A percentile compares a stretch with the other conserved stretches of the same genome.
Conservation (phyloP, 345 rosid species). For the Lumnitzera littorea region DNA sequence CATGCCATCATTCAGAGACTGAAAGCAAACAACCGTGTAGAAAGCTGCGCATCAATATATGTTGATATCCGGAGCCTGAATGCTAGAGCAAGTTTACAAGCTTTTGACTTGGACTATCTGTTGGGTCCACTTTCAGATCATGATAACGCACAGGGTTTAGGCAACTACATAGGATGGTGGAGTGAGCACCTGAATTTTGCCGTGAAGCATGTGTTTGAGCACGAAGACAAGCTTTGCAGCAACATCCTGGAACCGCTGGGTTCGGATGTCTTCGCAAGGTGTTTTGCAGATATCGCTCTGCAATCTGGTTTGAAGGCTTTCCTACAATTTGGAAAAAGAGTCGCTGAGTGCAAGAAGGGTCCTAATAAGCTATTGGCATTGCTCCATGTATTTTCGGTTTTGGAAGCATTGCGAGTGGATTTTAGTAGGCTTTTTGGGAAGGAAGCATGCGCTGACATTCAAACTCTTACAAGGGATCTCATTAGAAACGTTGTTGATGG, state of each 20-base stretch:
- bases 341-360: conserved; percentile 49
- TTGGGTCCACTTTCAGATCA: conserved; percentile 28
- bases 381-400: conserved; percentile 44
- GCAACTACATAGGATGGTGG: conserved; percentile 42
- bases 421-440: conserved; percentile 62
- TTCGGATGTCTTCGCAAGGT: conserved; percentile 22
- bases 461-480: conserved; percentile 45
- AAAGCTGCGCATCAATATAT: conserved; percentile 29
- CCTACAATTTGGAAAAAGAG: conserved; percentile 50
- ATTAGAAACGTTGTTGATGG: conserved; percentile 49
- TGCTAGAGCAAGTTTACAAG: conserved; percentile 26
- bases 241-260: conserved; percentile 28
- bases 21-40: conserved; percentile 24
- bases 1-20: conserved; percentile 38
- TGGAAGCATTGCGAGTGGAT: conserved; percentile 50
- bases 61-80: conserved; percentile 29
- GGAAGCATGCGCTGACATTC: conserved; percentile 45
- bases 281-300: conserved; percentile 51
- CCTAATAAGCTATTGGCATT: conserved; percentile 64
- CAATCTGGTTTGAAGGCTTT: conserved; percentile 35
- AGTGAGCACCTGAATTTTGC: conserved; percentile 43
- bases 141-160: conserved; percentile 39
- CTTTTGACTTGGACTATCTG: conserved; percentile 40
- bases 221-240: conserved; percentile 43
- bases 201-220: conserved; percentile 36